phyloP scores from a whole-genome alignment of 495 filamentous ascomycete genomes.

The Recurvomyces mirabilis region DNA sequence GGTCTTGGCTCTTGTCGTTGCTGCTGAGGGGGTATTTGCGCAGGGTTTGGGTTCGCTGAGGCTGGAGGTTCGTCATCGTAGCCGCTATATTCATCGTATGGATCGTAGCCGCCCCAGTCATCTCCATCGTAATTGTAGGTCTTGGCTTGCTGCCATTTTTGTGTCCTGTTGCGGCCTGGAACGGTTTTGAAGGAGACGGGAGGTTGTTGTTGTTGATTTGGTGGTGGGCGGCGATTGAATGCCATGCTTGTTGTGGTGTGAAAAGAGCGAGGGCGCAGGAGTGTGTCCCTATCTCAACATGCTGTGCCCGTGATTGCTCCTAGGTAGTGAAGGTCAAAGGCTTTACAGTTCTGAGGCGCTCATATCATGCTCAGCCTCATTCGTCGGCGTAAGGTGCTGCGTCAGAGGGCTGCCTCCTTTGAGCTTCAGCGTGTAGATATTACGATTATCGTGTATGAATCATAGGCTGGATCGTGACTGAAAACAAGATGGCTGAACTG shows the following conservation, averaged over 20 bases:
- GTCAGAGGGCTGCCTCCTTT: too few species aligned
- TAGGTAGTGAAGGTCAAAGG: too few species aligned
- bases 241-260: background rate
- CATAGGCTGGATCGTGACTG: too few species aligned
- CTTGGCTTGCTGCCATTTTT: constrained; percentile 90
- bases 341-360: too few species aligned
- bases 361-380: too few species aligned
- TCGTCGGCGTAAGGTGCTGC: too few species aligned
- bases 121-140: constrained; percentile 80
- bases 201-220: constrained; percentile 24
- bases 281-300: too few species aligned
- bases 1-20: constrained; percentile 1
- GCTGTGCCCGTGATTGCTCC: too few species aligned
- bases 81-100: constrained; percentile 58
- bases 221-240: constrained; percentile 2
- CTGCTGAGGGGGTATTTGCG: constrained; percentile 1
- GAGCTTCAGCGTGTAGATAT: too few species aligned
- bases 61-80: constrained; percentile 37
- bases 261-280: constrained; percentile 15
- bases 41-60: constrained; percentile 19
- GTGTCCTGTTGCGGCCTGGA: constrained; percentile 81
- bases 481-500: too few species aligned
- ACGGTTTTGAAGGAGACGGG: constrained; percentile 61
- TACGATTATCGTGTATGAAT: too few species aligned
- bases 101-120: constrained; percentile 83